A percentile compares a stretch with the other conserved stretches of the same genome.
Evolutionary conservation across 2,329 filamentous ascomycete genomes (phyloP).

Genomic region (Epichloe brachyelytri): DNA sequence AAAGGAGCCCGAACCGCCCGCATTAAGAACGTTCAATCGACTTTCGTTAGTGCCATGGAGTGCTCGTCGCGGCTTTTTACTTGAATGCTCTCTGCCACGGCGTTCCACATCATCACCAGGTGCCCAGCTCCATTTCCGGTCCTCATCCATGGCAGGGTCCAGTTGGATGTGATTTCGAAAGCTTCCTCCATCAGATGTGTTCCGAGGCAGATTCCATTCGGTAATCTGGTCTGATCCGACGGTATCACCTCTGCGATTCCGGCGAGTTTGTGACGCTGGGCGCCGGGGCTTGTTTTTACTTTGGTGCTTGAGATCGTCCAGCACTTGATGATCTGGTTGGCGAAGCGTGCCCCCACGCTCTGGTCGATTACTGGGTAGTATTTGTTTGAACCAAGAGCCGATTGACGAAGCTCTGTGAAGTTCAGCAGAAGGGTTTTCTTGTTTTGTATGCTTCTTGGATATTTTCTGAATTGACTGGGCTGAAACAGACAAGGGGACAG

Average conservation of each 20-base stretch:
- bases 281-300: conserved; percentile 1
- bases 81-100: background rate
- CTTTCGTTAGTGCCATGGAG: background rate
- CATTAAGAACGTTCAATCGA: background rate
- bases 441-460: background rate
- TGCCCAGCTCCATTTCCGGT: conserved; percentile 11
- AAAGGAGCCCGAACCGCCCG: background rate
- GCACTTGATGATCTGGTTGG: conserved; percentile 17
- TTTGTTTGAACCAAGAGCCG: conserved; percentile 27
- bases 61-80: background rate
- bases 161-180: background rate
- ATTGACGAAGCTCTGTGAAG: conserved; percentile 16
- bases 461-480: background rate
- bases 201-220: conserved; percentile 24
- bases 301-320: conserved; percentile 6
- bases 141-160: background rate
- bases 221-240: conserved; percentile 18
- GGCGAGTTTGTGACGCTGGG: conserved; percentile 5
- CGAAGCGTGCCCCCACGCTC: conserved; percentile 38
- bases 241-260: conserved; percentile 10
- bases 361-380: conserved; percentile 35
- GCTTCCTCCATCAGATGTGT: conserved; percentile 9
- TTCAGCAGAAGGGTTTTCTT: background rate
- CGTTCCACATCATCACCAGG: conserved; percentile 4
- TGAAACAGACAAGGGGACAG: conserved; percentile 8